These are phyloP conservation scores for Graphilbum fragrans DNA, from an alignment of 2,329 filamentous ascomycete genomes.

Conservation along the genomic window DNA sequence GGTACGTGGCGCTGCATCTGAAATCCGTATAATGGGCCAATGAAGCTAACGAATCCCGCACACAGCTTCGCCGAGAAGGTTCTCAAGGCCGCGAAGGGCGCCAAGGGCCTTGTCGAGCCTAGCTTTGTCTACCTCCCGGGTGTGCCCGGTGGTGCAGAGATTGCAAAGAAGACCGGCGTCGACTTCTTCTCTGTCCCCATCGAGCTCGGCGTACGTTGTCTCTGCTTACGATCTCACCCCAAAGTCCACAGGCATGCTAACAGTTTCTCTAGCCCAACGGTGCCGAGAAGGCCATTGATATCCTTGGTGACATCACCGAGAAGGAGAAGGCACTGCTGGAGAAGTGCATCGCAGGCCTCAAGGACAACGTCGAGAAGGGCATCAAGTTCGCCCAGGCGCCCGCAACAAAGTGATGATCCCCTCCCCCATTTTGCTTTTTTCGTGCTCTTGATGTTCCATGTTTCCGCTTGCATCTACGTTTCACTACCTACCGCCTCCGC, in stretches of 20 bases:
- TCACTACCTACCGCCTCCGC: not conserved
- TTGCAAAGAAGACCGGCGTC: slow-evolving; percentile 69
- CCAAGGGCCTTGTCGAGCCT: slow-evolving; percentile 88
- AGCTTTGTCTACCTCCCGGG: slow-evolving; percentile 93
- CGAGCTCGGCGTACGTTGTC: slow-evolving; percentile 74
- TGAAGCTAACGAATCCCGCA: no score
- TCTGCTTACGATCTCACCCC: not conserved
- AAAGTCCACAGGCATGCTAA: no score
- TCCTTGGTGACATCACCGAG: slow-evolving; percentile 64
- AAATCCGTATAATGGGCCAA: no score
- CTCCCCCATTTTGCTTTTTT: slow-evolving; percentile 9
- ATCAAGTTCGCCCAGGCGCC: slow-evolving; percentile 79
- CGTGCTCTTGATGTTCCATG: slow-evolving; percentile 8
- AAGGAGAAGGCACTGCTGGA: slow-evolving; percentile 83
- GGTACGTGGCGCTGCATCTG: slow-evolving; percentile 49
- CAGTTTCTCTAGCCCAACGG: slow-evolving; percentile 53
- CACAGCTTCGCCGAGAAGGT: slow-evolving; percentile 91
- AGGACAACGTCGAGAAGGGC: slow-evolving; percentile 91
- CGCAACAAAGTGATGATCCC: slow-evolving; percentile 66
- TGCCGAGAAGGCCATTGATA: slow-evolving; percentile 74
- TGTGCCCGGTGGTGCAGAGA: slow-evolving; percentile 73
- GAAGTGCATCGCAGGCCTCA: slow-evolving; percentile 63
- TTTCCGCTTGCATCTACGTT: not conserved
- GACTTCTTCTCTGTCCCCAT: slow-evolving; percentile 97
- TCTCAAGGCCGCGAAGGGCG: slow-evolving; percentile 75